Evolutionary conservation across 139 green algal species (phyloP).

Genomic region (Penium margaritaceum): DNA sequence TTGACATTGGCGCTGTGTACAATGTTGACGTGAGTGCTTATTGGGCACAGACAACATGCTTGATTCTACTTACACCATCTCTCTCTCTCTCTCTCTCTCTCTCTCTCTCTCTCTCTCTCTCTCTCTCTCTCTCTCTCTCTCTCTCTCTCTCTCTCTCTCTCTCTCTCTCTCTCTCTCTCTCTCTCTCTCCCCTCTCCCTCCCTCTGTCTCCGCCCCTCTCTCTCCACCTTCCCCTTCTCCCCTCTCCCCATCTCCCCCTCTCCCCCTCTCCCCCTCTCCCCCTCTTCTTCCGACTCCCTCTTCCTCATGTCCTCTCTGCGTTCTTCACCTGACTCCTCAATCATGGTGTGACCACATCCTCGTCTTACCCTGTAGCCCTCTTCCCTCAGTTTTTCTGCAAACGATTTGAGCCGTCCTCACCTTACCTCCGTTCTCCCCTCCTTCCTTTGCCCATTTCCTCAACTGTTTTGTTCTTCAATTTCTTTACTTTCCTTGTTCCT

Average conservation of each 20-base stretch:
- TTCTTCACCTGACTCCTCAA: background rate
- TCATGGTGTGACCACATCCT: background rate
- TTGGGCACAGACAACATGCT: too few species aligned
- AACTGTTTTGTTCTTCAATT: background rate
- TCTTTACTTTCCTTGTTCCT: background rate
- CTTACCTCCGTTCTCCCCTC: background rate
- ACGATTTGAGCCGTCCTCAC: background rate
- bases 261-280: background rate
- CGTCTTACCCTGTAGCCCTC: background rate
- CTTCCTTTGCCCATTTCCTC: background rate
- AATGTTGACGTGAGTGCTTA: slow-evolving; percentile 70
- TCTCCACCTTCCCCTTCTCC: background rate
- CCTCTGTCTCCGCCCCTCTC: background rate
- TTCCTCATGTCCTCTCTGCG: background rate
- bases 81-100: too few species aligned
- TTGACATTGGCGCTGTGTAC: slow-evolving; percentile 96
- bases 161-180: slow-evolving; percentile 13
- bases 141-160: background rate
- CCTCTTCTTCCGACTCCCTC: background rate
- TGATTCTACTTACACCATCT: too few species aligned
- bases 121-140: background rate
- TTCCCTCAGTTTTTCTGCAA: background rate
- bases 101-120: background rate
- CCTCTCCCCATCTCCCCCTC: background rate
- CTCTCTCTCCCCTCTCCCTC: background rate